phyloP scores from a whole-genome alignment of 2,329 filamentous ascomycete genomes.

The Esteya vermicola region DNA sequence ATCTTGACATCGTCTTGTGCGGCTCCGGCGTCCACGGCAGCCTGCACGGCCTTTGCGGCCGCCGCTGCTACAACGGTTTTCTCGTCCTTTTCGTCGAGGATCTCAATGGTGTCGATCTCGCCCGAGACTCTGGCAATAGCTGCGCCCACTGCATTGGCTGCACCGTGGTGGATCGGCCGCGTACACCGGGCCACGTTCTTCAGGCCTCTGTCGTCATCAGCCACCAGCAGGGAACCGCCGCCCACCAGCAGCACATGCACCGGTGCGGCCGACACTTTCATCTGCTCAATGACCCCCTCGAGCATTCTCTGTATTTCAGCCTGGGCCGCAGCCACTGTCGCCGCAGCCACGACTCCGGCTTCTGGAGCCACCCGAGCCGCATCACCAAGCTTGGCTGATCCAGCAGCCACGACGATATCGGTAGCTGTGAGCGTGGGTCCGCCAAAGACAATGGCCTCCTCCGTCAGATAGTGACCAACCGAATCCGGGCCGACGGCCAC shows the following conservation, averaged over 20 bases:
- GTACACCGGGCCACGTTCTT: conserved; percentile 39
- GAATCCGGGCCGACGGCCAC: conserved; percentile 13
- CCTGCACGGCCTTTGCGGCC: conserved; percentile 25
- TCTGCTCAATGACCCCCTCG: conserved; percentile 41
- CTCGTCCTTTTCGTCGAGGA: conserved; percentile 20
- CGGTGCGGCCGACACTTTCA: conserved; percentile 47
- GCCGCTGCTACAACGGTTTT: conserved; percentile 25
- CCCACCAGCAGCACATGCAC: conserved; percentile 47
- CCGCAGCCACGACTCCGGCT: conserved; percentile 22
- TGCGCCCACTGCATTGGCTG: conserved; percentile 52
- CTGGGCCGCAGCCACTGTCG: conserved; percentile 19
- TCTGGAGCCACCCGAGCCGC: conserved; percentile 13
- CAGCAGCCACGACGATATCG: conserved; percentile 28
- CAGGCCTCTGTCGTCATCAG: conserved; percentile 33
- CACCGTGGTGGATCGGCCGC: conserved; percentile 40
- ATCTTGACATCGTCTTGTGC: conserved; percentile 26
- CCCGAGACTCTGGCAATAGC: conserved; percentile 45
- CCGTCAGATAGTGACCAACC: conserved; percentile 26
- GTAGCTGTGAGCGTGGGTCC: conserved; percentile 43
- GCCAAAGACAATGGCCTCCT: conserved; percentile 41
- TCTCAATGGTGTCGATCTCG: conserved; percentile 32
- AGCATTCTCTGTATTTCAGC: conserved; percentile 32
- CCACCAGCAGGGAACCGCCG: conserved; percentile 45
- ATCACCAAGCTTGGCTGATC: conserved; percentile 13
- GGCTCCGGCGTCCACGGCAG: conserved; percentile 30